Evolutionary conservation across 352 stramenopile genomes (phyloP).

Genomic region (Peronospora belbahrii): DNA sequence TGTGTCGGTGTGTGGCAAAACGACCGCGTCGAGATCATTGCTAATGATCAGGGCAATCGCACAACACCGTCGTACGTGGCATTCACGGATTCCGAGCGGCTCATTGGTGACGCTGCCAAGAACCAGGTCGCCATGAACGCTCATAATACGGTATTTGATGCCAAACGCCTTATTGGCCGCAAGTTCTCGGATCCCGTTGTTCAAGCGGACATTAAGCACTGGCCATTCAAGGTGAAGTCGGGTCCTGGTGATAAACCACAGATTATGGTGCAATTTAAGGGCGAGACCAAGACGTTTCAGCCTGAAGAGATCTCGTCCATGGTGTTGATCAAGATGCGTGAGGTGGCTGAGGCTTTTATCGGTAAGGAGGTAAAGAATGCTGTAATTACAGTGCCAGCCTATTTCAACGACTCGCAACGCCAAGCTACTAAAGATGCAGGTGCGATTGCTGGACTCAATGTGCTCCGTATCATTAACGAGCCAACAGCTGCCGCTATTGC

Average conservation of each 20-base stretch:
- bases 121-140: conserved; percentile 90
- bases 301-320: conserved; percentile 79
- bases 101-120: conserved; percentile 93
- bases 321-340: conserved; percentile 68
- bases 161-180: conserved; percentile 93
- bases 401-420: conserved; percentile 93
- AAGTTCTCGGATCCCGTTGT: conserved; percentile 89
- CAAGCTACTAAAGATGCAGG: conserved; percentile 91
- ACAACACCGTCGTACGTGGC: conserved; percentile 94
- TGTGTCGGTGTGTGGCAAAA: conserved; percentile 93
- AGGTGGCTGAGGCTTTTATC: conserved; percentile 58
- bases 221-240: conserved; percentile 61
- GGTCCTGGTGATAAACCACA: conserved; percentile 58
- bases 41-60: conserved; percentile 93
- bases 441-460: conserved; percentile 86
- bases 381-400: conserved; percentile 95
- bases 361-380: conserved; percentile 51
- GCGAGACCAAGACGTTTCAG: conserved; percentile 54
- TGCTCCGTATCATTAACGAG: conserved; percentile 94
- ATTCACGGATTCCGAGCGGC: conserved; percentile 89
- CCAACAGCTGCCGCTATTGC: conserved; percentile 88
- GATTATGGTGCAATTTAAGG: conserved; percentile 69
- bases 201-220: conserved; percentile 68
- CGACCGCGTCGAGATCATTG: conserved; percentile 92
- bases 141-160: conserved; percentile 93